phyloP scores from a whole-genome alignment of 495 filamentous ascomycete species.

The Neurospora sp. region DNA sequence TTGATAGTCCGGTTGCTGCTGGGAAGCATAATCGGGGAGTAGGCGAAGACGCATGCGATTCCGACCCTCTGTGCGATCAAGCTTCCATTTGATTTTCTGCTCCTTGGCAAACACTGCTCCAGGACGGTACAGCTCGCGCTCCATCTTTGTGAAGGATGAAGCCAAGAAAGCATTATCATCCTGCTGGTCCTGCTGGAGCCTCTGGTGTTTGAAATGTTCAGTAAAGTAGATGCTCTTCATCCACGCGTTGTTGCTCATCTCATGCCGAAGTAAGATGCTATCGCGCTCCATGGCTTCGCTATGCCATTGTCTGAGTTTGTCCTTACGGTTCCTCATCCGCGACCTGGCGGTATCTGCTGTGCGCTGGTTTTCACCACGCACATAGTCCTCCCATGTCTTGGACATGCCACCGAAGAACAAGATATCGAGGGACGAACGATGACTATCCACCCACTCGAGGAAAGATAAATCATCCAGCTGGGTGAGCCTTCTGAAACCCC shows the following conservation, averaged over 20 bases:
- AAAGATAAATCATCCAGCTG: constrained; percentile 83
- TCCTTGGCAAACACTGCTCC: constrained; percentile 67
- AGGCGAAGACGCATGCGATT: constrained; percentile 89
- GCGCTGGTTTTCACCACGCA: constrained; percentile 63
- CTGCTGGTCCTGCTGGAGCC: constrained; percentile 80
- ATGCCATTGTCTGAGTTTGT: constrained; percentile 71
- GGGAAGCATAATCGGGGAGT: constrained; percentile 59
- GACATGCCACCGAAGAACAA: constrained; percentile 72
- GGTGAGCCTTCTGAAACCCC: constrained; percentile 72
- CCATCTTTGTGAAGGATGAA: constrained; percentile 61
- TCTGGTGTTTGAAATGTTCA: constrained; percentile 83
- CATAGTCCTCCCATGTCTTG: constrained; percentile 77
- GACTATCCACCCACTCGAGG: constrained; percentile 75
- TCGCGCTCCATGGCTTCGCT: constrained; percentile 55
- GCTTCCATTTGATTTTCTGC: constrained; percentile 64
- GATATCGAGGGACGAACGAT: constrained; percentile 67
- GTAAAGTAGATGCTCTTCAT: constrained; percentile 87
- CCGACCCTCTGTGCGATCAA: constrained; percentile 90
- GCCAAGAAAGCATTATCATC: constrained; percentile 70
- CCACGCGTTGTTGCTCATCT: constrained; percentile 79
- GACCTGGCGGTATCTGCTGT: constrained; percentile 60
- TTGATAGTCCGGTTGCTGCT: constrained; percentile 65
- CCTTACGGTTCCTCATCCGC: constrained; percentile 63
- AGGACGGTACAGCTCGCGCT: constrained; percentile 61
- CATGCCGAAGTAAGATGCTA: constrained; percentile 63